phyloP scores from a whole-genome alignment of 2,329 filamentous ascomycete species.

The Plenodomus biglobosus region DNA sequence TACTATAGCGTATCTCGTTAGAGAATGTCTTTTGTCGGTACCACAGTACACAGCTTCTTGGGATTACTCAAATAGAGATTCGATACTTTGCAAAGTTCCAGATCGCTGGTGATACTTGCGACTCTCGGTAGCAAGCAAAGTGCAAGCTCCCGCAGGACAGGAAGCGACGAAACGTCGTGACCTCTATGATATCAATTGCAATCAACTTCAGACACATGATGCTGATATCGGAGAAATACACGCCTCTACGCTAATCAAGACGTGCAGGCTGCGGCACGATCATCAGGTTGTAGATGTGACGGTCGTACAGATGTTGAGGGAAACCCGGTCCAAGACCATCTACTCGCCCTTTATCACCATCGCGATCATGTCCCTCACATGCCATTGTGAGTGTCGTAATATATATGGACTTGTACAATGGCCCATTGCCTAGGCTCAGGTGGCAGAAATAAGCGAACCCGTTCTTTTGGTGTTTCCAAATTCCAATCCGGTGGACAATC shows the following conservation, averaged over 20 bases:
- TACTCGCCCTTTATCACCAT: constrained; percentile 9
- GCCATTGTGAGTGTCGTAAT: constrained; percentile 9
- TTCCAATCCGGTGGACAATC: constrained; percentile 5
- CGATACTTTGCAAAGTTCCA: not conserved
- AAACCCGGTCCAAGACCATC: constrained; percentile 14
- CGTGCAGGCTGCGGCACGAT: not conserved
- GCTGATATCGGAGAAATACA: not conserved
- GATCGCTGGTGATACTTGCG: not conserved
- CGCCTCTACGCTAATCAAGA: not conserved
- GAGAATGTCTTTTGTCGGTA: no score
- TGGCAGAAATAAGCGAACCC: not conserved
- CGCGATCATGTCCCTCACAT: constrained; percentile 14
- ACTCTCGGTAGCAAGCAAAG: not conserved
- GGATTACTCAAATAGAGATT: not conserved
- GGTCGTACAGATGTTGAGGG: constrained; percentile 14
- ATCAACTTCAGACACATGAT: not conserved
- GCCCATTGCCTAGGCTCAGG: constrained; percentile 6
- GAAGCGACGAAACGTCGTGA: not conserved
- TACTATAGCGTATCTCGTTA: no score
- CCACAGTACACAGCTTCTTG: not conserved
- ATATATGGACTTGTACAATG: not conserved
- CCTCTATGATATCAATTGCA: not conserved
- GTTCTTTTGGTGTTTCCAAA: not conserved
- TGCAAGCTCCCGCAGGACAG: not conserved
- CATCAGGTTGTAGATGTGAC: not conserved